Percentiles rank a stretch among this genome's conserved stretches.
Conservation (phyloP, 192 early-diverging fungal genomes). For the Backusella westeae region DNA sequence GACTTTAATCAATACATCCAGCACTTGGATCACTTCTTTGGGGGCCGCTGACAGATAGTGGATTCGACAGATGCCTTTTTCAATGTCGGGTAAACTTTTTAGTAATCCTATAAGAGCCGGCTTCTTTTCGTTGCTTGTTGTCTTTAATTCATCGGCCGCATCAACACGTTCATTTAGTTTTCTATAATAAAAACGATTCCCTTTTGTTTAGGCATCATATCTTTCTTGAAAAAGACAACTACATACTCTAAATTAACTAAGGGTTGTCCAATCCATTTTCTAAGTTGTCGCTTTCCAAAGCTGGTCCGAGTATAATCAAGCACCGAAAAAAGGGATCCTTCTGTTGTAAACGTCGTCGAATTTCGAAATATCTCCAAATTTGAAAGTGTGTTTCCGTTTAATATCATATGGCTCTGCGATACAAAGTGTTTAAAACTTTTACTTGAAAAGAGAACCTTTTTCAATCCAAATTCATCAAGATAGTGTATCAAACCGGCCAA, state of each 20-base stretch:
- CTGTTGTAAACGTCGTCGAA: slow-evolving; percentile 38
- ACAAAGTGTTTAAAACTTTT: slow-evolving; percentile 61
- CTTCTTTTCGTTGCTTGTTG: slow-evolving; percentile 31
- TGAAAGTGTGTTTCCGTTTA: slow-evolving; percentile 63
- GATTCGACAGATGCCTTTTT: slow-evolving; percentile 63
- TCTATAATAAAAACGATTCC: not conserved
- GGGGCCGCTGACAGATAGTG: slow-evolving; percentile 61
- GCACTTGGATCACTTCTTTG: slow-evolving; percentile 52
- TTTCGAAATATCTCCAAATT: slow-evolving; percentile 68
- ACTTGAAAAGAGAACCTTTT: slow-evolving; percentile 51
- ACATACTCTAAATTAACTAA: slow-evolving; percentile 49
- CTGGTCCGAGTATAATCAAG: slow-evolving; percentile 66
- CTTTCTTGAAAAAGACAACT: not conserved
- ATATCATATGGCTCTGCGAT: slow-evolving; percentile 55
- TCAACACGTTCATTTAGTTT: slow-evolving; percentile 53
- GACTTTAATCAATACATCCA: slow-evolving; percentile 47
- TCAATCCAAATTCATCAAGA: slow-evolving; percentile 61
- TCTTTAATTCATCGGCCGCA: slow-evolving; percentile 60
- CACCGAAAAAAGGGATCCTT: slow-evolving; percentile 54
- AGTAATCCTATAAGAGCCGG: slow-evolving; percentile 36
- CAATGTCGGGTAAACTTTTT: slow-evolving; percentile 61
- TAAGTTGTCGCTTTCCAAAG: slow-evolving; percentile 64
- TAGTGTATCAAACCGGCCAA: slow-evolving; percentile 60
- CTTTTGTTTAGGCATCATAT: not conserved
- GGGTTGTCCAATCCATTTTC: slow-evolving; percentile 69